These are phyloP conservation scores for Apiotrichum porosum DNA, from an alignment of 1,284 basidiomycete species.

Conservation along the genomic window DNA sequence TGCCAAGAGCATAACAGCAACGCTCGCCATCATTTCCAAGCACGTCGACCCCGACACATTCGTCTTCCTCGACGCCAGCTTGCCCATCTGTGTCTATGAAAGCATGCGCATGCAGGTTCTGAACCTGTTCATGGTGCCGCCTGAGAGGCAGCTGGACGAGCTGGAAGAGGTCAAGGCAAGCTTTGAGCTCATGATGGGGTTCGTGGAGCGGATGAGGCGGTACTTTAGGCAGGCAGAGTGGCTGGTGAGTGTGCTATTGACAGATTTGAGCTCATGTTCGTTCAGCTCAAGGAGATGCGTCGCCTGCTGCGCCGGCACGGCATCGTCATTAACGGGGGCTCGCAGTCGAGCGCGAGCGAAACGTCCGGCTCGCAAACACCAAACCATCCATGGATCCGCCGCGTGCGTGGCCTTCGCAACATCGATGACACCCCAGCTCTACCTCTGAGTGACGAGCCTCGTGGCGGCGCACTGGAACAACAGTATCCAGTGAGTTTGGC, in stretches of 20 bases:
- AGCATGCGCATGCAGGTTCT: constrained; percentile 13
- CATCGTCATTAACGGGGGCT: neutral
- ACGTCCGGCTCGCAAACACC: neutral
- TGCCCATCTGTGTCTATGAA: constrained; percentile 20
- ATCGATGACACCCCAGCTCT: neutral
- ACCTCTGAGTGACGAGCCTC: neutral
- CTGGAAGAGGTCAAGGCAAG: constrained; percentile 10
- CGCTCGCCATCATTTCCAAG: constrained; percentile 3
- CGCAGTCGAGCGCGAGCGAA: neutral
- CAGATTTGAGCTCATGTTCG: no score
- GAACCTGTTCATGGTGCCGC: constrained; percentile 10
- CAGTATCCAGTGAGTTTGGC: no score
- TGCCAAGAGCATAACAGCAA: constrained; percentile 6
- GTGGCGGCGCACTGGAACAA: no score
- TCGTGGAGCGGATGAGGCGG: constrained; percentile 4
- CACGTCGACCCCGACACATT: constrained; percentile 13
- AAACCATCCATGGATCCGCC: neutral
- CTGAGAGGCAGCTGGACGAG: constrained; percentile 3
- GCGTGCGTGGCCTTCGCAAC: neutral
- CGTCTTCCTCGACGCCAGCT: constrained; percentile 8
- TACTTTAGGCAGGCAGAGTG: constrained; percentile 5
- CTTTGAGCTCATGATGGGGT: constrained; percentile 5
- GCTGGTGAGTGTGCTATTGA: constrained; percentile 3
- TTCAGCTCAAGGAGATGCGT: constrained; percentile 12
- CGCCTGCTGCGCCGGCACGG: constrained; percentile 13